Evolutionary conservation across 164 flowering plant species (phyloP).

Genomic region (Vitis cinerea): DNA sequence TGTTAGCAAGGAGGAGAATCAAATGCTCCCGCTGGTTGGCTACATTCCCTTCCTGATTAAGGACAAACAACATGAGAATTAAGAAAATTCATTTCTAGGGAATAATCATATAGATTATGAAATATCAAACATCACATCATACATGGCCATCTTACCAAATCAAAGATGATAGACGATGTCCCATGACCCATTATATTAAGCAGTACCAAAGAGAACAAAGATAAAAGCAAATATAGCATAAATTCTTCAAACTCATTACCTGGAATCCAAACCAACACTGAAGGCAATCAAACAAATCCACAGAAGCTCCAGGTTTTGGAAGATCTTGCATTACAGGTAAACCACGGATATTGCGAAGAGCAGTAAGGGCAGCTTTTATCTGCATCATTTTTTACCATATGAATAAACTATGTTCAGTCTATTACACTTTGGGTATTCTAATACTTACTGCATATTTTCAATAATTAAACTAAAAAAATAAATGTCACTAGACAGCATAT

Average conservation of each 20-base stretch:
- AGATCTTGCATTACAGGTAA: conserved; percentile 51
- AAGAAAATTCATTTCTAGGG: background rate
- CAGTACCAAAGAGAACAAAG: background rate
- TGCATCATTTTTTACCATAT: conserved; percentile 24
- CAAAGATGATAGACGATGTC: too few species aligned
- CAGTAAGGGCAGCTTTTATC: conserved; percentile 77
- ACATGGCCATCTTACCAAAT: conserved; percentile 3
- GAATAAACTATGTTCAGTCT: conserved; percentile 4
- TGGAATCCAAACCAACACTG: conserved; percentile 81
- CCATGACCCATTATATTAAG: background rate
- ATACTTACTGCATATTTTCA: background rate
- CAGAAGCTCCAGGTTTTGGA: conserved; percentile 27
- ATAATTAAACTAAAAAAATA: background rate
- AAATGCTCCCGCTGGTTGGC: conserved; percentile 96
- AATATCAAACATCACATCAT: too few species aligned
- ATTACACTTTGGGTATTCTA: background rate
- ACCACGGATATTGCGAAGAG: conserved; percentile 63
- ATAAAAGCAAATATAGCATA: background rate
- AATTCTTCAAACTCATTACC: conserved; percentile 35
- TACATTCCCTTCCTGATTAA: conserved; percentile 72
- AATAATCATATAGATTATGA: background rate
- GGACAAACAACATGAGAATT: background rate
- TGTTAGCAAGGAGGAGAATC: conserved; percentile 81
- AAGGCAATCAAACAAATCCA: conserved; percentile 83
- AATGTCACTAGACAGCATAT: background rate